Base-by-base conservation (phyloP, 495 filamentous ascomycete species). In the Aspergillus saccharolyticus region DNA sequence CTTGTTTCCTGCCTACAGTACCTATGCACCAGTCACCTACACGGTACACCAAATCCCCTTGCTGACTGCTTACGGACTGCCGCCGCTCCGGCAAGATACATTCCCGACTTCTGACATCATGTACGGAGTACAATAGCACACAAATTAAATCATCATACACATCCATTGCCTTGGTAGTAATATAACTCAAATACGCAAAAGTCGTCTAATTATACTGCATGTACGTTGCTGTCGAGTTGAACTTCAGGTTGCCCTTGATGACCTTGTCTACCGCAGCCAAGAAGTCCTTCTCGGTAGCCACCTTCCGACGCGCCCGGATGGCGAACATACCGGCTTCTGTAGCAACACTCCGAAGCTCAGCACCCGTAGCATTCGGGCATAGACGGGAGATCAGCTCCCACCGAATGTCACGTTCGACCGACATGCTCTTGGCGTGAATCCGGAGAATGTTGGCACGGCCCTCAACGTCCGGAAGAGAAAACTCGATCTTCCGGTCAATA, bases 291-390 rank as follows among this genome's bases (percentile, higher is more conserved):
- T 98, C 94, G 19, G 92, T 93, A 4, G 94, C 93, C 12, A 98
- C 91, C 89, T 98, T 98, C 70, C 94, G 86, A 71, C 94, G 80
- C 42, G 95, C 94, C 52, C 94, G 85, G 66, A 98, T 97, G 45
- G 94, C 95, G 71, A 96, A 98, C 95, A 98, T 97, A 60, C 94
- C 94, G 10, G 94, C 94, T 79, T 98, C 94, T n/a, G 94, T 98
- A 62, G 94, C 96, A 57, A 98, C 94, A 78, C 90, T 94, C 62
- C 87, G 76, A 65, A 98, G 76, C 76, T 98, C 94, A 42, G 94
- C 94, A 69, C 94, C 94, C 10, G 94, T 98, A 56, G 90, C 87
- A 76, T 98, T 97, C 57, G 94, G 94, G 79, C 94, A 98, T 63
- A 98, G 79, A 62, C 94, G 85, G 39, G 90, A 96, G 60, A 98